Percentiles rank a stretch among this genome's conserved stretches.
phyloP scores from a whole-genome alignment of 371 early-diverging fungal species.

The Actinomucor elegans region DNA sequence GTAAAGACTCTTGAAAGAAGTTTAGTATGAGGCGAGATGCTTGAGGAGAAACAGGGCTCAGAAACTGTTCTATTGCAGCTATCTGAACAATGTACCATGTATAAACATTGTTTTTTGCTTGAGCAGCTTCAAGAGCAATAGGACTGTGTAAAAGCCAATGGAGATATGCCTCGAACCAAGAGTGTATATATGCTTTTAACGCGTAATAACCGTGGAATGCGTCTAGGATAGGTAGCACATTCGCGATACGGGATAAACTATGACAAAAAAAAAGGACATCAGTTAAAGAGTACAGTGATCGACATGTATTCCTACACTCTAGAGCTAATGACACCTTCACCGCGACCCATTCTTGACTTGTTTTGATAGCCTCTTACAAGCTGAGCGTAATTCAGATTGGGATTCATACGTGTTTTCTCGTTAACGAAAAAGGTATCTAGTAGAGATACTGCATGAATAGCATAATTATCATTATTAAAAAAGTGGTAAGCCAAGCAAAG shows the following conservation, averaged over 20 bases:
- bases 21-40: not conserved
- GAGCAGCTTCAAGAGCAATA: conserved; percentile 22
- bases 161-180: conserved; percentile 33
- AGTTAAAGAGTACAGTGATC: too few species aligned
- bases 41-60: conserved; percentile 16
- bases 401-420: conserved; percentile 40
- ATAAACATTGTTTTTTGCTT: conserved; percentile 33
- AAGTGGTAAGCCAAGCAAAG: conserved; percentile 34
- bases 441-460: conserved; percentile 28
- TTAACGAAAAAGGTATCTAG: conserved; percentile 34
- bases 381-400: conserved; percentile 42
- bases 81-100: conserved; percentile 41
- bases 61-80: conserved; percentile 22
- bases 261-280: not conserved
- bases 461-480: conserved; percentile 30
- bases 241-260: conserved; percentile 35
- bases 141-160: conserved; percentile 30
- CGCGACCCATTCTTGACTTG: conserved; percentile 27
- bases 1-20: conserved; percentile 16
- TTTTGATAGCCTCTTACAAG: conserved; percentile 36
- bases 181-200: conserved; percentile 5
- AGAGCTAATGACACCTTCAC: conserved; percentile 40
- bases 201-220: conserved; percentile 14
- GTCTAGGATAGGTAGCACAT: conserved; percentile 29
- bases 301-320: conserved; percentile 35